phyloP scores from a whole-genome alignment of 164 flowering plant genomes.

The Aristolochia fimbriata region DNA sequence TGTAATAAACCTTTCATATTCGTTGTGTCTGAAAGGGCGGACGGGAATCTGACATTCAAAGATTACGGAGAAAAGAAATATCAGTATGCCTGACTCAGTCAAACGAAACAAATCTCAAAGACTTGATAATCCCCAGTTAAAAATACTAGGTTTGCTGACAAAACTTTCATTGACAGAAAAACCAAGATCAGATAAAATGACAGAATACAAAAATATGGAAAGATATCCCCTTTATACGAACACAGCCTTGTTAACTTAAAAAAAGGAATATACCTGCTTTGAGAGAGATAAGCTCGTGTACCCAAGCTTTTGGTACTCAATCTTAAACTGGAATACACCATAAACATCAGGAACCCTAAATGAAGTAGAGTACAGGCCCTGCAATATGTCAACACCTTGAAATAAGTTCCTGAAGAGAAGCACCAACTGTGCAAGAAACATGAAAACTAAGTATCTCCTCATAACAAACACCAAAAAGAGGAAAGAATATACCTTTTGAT shows the following conservation, averaged over 20 bases:
- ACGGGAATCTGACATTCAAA: slow-evolving; percentile 78
- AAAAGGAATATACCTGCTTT: slow-evolving; percentile 74
- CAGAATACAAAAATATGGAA: too few relatives aligned
- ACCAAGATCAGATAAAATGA: too few relatives aligned
- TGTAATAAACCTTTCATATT: slow-evolving; percentile 88
- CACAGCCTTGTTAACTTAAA: neutral
- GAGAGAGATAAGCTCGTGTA: slow-evolving; percentile 74
- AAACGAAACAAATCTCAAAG: too few relatives aligned
- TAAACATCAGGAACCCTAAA: slow-evolving; percentile 98
- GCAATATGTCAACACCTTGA: slow-evolving; percentile 16
- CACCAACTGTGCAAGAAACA: neutral
- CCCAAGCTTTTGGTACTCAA: slow-evolving; percentile 89
- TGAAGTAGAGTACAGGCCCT: slow-evolving; percentile 70
- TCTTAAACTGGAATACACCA: slow-evolving; percentile 98
- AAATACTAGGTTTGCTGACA: too few relatives aligned
- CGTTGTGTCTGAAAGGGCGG: slow-evolving; percentile 91
- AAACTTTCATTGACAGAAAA: too few relatives aligned
- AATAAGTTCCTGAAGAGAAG: neutral
- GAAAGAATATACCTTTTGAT: slow-evolving; percentile 49
- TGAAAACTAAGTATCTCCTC: neutral
- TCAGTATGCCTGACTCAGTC: too few relatives aligned
- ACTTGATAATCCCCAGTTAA: too few relatives aligned
- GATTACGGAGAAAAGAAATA: too few relatives aligned
- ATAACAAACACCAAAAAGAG: neutral
- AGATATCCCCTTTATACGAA: neutral